Base-by-base conservation (phyloP, 345 rosid species). In the Eucalyptus curtisii region DNA sequence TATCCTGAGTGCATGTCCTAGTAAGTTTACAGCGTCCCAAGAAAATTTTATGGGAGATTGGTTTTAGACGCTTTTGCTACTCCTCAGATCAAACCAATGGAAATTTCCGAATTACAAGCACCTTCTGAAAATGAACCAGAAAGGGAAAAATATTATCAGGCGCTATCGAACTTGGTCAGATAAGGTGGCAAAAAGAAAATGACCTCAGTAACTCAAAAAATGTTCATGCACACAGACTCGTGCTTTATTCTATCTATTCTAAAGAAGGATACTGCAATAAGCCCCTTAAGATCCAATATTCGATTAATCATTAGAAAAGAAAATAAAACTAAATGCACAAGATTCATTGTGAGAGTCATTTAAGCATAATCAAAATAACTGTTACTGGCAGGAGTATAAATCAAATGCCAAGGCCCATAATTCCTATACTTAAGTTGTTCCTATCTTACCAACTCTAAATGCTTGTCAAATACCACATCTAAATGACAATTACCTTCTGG, bases 401-500 rank as follows among this genome's bases (percentile, higher is more conserved):
- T 64, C 45, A 71, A 71, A 37, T 17, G 81, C 7, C 45, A 71
- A 71, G 45, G 81, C 45, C 7, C 45, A 19, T 8, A 40, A 71
- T 71, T 71, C 25, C 45, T 33, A 71, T 33, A 71, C 40, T 68
- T 20, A 68, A 68, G 80, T 0, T 71, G 81, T 19, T 33, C 24
- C 7, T 8, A 19, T 71, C 11, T 19, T 10, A 19, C 45, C 40
- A 17, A 71, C 13, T 37, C 44, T 19, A 33, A 33, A 37, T 37
- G 44, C 81, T 19, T 71, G 81, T 45, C 49, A 88, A 31, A 66
- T 45, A 33, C 33, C 61, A 49, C 44, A 82, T 55, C 68, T 20
- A 86, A 59, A 37, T 89, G 33, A 64, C 71, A 64, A 88, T 64
- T 92, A 97, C 99, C 99, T 89, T 86, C 86, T 94, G 96, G 79